These are phyloP conservation scores for Selaginella tamariscina DNA, from an alignment of 75 land plant genomes.

Conservation along the genomic window DNA sequence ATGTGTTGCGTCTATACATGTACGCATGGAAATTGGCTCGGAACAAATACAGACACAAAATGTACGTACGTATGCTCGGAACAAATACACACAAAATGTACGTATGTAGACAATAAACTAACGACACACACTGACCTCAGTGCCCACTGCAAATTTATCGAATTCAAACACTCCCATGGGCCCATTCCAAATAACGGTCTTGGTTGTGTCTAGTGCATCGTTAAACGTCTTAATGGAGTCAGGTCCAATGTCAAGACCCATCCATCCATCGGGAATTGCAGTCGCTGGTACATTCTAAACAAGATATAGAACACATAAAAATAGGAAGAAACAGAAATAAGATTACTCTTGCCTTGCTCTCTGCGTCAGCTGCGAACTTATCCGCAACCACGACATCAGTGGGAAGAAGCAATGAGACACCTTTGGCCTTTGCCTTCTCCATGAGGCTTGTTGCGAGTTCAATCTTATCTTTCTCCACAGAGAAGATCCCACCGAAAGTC, in stretches of 20 bases:
- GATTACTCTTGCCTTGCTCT: constrained; percentile 16
- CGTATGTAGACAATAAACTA: not conserved
- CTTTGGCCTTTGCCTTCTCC: constrained; percentile 57
- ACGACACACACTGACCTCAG: constrained; percentile 35
- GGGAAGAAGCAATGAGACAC: constrained; percentile 56
- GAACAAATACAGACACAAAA: not conserved
- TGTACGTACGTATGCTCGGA: not conserved
- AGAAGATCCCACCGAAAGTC: constrained; percentile 57
- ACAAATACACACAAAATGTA: not conserved
- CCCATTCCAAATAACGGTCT: constrained; percentile 85
- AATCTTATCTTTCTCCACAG: constrained; percentile 82
- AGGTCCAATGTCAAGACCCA: constrained; percentile 85
- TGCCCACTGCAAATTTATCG: constrained; percentile 70
- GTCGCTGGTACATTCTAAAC: constrained; percentile 47
- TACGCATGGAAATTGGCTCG: too few species aligned
- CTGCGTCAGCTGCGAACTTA: constrained; percentile 74
- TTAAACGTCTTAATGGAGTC: constrained; percentile 59
- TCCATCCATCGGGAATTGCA: constrained; percentile 64
- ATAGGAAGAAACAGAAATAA: not conserved
- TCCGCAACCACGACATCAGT: constrained; percentile 67
- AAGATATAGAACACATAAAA: not conserved
- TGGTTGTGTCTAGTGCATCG: constrained; percentile 52
- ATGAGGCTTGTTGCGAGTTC: constrained; percentile 55
- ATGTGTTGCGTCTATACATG: too few species aligned
- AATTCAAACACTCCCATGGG: constrained; percentile 96